Conservation (phyloP, 345 rosid genomes). For the Murraya koenigii region DNA sequence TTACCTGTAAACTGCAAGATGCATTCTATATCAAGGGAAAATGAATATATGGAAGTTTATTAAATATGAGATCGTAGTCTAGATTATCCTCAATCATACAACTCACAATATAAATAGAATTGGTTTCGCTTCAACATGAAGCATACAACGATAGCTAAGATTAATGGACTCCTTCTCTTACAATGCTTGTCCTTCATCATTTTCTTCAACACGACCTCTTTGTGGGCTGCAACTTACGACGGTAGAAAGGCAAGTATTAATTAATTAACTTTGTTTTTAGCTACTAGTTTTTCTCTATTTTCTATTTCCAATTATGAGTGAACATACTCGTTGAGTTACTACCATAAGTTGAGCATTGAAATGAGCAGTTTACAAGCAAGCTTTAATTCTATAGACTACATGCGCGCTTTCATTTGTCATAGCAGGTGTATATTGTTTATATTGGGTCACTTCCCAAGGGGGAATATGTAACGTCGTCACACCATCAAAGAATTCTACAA, state of each 20-base stretch:
- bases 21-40: not conserved
- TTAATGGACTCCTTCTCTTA: not conserved
- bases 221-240: not conserved
- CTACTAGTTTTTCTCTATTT: not conserved
- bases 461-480: constrained; percentile 16
- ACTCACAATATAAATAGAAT: not conserved
- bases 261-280: constrained; percentile 1
- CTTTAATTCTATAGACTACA: too few species aligned
- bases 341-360: too few species aligned
- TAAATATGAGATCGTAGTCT: not conserved
- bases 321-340: not conserved
- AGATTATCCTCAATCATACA: not conserved
- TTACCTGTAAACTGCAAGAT: too few species aligned
- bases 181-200: not conserved
- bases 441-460: constrained; percentile 38
- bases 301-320: not conserved
- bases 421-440: constrained; percentile 37
- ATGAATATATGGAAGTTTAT: not conserved
- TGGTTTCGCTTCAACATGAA: not conserved
- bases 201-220: not conserved
- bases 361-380: too few species aligned
- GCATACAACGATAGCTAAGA: not conserved
- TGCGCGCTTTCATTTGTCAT: not conserved
- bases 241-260: not conserved
- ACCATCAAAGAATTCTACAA: constrained; percentile 28